These are phyloP conservation scores for Solanum medicagineum DNA, from an alignment of 257 asterid genomes.

Conservation along the genomic window DNA sequence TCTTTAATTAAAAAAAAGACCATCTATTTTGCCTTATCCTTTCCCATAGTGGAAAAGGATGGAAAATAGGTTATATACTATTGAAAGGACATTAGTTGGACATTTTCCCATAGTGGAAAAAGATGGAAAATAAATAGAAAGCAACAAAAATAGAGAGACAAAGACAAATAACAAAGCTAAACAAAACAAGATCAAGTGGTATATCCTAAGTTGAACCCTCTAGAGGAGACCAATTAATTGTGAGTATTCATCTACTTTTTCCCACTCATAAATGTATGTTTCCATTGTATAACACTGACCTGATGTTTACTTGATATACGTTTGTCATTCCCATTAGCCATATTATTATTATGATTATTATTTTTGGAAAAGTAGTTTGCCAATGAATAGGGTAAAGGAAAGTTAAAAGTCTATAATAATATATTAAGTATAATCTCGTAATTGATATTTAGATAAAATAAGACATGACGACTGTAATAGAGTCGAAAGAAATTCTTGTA, in stretches of 20 bases:
- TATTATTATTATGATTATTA: neutral
- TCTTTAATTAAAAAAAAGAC: fast-evolving
- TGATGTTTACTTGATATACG: neutral
- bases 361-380: neutral
- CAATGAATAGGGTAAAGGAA: neutral
- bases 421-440: too few relatives aligned
- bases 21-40: neutral
- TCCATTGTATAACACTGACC: neutral
- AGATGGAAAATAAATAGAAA: neutral
- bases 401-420: neutral
- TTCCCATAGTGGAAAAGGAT: neutral
- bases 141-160: neutral
- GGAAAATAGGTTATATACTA: neutral
- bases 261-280: neutral
- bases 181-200: slow-evolving; percentile 7
- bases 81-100: neutral
- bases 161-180: neutral
- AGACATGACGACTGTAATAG: too few relatives aligned
- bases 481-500: too few relatives aligned
- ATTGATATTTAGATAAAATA: too few relatives aligned
- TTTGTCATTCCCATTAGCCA: neutral
- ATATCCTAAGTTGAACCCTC: slow-evolving; percentile 15
- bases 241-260: slow-evolving; percentile 12
- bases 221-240: slow-evolving; percentile 18
- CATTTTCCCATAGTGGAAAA: neutral